phyloP scores from a whole-genome alignment of 257 asterid genomes.

The Salvia hispanica region DNA sequence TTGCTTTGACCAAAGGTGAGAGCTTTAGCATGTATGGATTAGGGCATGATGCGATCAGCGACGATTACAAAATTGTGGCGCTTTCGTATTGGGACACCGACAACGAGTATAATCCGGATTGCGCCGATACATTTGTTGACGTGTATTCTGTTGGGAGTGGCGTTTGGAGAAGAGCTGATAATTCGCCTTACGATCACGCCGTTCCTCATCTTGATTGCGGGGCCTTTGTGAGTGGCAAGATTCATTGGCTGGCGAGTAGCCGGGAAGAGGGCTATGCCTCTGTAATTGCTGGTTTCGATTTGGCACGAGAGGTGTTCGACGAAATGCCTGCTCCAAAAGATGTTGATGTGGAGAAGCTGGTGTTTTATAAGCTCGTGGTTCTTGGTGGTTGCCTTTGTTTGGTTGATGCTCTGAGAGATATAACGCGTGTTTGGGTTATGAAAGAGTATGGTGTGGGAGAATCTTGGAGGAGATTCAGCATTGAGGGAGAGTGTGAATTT shows the following conservation, averaged over 20 bases:
- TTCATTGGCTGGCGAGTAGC: slow-evolving; percentile 52
- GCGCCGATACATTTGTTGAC: slow-evolving; percentile 41
- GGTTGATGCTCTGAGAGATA: slow-evolving; percentile 17
- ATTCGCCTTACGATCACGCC: slow-evolving; percentile 46
- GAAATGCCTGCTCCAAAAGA: slow-evolving; percentile 43
- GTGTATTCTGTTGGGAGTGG: slow-evolving; percentile 39
- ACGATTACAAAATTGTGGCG: slow-evolving; percentile 50
- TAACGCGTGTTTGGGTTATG: neutral
- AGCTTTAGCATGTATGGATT: slow-evolving; percentile 42
- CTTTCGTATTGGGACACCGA: slow-evolving; percentile 39
- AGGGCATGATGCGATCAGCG: slow-evolving; percentile 42
- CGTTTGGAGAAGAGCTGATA: neutral
- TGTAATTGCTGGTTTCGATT: slow-evolving; percentile 50
- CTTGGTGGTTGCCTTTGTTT: slow-evolving; percentile 54
- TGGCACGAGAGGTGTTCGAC: slow-evolving; percentile 40
- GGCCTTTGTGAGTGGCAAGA: slow-evolving; percentile 40
- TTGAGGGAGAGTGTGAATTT: neutral
- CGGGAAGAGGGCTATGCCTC: slow-evolving; percentile 23
- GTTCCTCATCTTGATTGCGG: slow-evolving; percentile 35
- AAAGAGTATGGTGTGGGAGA: slow-evolving; percentile 5
- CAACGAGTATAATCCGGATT: slow-evolving; percentile 31
- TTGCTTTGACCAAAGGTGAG: slow-evolving; percentile 24
- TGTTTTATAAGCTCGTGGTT: slow-evolving; percentile 36
- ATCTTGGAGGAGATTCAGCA: slow-evolving; percentile 1
- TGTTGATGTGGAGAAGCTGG: slow-evolving; percentile 26